phyloP scores from a whole-genome alignment of 257 asterid genomes.

The Capsicum chinense region DNA sequence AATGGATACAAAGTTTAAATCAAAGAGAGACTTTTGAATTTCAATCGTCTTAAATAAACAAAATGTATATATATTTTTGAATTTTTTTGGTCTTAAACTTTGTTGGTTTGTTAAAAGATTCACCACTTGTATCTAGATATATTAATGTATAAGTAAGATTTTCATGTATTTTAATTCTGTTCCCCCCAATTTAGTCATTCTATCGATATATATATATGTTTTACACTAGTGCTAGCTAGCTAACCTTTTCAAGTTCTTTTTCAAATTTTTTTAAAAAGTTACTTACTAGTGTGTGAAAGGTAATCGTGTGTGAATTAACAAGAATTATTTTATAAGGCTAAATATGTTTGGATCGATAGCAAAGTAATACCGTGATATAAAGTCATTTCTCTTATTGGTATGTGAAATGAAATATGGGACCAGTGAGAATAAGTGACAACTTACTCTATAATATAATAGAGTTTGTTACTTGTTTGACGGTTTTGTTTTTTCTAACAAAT shows the following conservation, averaged over 20 bases:
- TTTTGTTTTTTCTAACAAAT: not conserved
- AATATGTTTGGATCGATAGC: no score
- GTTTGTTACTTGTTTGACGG: not conserved
- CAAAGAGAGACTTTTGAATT: no score
- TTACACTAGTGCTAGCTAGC: no score
- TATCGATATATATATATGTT: not conserved
- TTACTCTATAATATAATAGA: not conserved
- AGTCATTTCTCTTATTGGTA: not conserved
- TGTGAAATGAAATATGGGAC: not conserved
- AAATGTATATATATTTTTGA: no score
- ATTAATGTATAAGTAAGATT: conserved; percentile 10
- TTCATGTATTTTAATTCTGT: not conserved
- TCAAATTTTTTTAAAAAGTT: no score
- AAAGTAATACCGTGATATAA: not conserved
- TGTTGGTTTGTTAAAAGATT: not conserved
- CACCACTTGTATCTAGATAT: not conserved
- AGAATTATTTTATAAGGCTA: no score
- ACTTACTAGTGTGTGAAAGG: no score
- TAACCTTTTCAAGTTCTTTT: no score
- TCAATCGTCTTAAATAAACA: no score
- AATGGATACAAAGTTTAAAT: no score
- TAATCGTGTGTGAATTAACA: no score
- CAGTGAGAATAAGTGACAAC: not conserved
- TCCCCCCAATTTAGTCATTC: not conserved
- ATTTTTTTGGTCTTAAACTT: no score